Base-by-base conservation (phyloP, 2,329 filamentous ascomycete genomes). In the Arthrobotrys sinensis region DNA sequence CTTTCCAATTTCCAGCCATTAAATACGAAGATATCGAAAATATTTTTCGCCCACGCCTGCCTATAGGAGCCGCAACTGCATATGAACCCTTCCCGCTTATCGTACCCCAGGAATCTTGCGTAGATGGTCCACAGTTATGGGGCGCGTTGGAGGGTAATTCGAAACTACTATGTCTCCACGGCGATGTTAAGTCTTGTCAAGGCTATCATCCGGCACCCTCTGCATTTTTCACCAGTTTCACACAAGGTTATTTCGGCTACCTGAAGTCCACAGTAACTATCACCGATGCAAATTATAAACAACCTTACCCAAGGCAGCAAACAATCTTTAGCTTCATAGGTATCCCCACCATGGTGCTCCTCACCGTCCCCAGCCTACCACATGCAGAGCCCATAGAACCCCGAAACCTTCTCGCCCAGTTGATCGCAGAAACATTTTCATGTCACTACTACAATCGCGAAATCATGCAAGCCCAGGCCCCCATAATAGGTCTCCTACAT, bases 391-490 rank as follows among this genome's bases (percentile, higher is more conserved):
- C 60, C 7, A 21, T 43, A 6, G 28, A 38, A 12, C 36, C 46
- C 38, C 36, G 40, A 7, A 63, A 73, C 16, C 16, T 65, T 7
- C 48, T 65, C 14, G 57, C 69, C 7, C 69, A 73, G 28, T 60
- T 73, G 11, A 46, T 73, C 16, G 60, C 57, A 24, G 69, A 73
- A 48, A 28, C 45, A 0, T 65, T 65, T 32, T 73, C 69, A 4
- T 73, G 69, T n/a, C 60, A 73, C 19, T 73, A 65, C 60, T 73
- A 73, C 28, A 73, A 73, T 21, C 48, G 40, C 3, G 69, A 73
- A 21, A 60, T 73, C 36, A 52, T 73, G 16, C 57, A 66, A 19
- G 34, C 60, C 5, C 16, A 24, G 10, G 19, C 45, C 4, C 69
- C 69, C 5, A 66, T 73, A 12, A 66, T 60, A 21, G 69, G 69